Evolutionary conservation across 2,329 filamentous ascomycete species (phyloP).

Genomic region (Talaromyces sp.): DNA sequence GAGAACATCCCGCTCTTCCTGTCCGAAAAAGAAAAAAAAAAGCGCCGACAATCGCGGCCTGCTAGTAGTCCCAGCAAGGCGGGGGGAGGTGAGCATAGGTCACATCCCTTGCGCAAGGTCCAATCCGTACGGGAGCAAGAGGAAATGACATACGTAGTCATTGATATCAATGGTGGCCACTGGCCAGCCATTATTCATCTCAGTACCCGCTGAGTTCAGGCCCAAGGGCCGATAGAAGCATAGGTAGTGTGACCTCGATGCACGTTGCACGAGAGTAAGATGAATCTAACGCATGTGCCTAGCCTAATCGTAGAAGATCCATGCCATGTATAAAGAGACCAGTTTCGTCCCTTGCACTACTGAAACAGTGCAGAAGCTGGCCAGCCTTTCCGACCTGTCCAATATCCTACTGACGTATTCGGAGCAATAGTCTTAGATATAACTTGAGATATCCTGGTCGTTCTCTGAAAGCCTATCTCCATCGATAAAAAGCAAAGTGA

Average conservation of each 20-base stretch:
- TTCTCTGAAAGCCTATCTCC: not conserved
- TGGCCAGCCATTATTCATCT: slow-evolving; percentile 3
- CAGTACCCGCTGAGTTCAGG: not conserved
- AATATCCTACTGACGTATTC: not conserved
- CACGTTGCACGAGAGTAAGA: slow-evolving; percentile 1
- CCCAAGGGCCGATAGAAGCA: not conserved
- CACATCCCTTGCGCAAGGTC: slow-evolving; percentile 8
- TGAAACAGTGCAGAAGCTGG: slow-evolving; percentile 11
- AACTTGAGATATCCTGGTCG: not conserved
- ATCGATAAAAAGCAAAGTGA: not conserved
- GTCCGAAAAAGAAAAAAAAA: slow-evolving; percentile 5
- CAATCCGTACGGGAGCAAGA: not conserved
- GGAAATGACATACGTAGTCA: not conserved
- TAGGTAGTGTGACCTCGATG: not conserved
- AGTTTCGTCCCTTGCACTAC: not conserved
- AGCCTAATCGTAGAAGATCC: not conserved
- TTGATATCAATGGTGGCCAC: not conserved
- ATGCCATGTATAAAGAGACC: slow-evolving; percentile 2
- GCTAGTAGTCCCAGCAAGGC: not conserved
- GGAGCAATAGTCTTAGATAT: not conserved
- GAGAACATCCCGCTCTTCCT: not conserved
- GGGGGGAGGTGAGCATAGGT: not conserved
- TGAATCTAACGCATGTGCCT: slow-evolving; percentile 6
- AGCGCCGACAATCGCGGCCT: not conserved
- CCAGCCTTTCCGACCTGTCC: slow-evolving; percentile 10